Percentiles rank a stretch among this genome's conserved stretches.
Conservation (phyloP, 2,329 filamentous ascomycete genomes). For the Leptographium radiaticola region DNA sequence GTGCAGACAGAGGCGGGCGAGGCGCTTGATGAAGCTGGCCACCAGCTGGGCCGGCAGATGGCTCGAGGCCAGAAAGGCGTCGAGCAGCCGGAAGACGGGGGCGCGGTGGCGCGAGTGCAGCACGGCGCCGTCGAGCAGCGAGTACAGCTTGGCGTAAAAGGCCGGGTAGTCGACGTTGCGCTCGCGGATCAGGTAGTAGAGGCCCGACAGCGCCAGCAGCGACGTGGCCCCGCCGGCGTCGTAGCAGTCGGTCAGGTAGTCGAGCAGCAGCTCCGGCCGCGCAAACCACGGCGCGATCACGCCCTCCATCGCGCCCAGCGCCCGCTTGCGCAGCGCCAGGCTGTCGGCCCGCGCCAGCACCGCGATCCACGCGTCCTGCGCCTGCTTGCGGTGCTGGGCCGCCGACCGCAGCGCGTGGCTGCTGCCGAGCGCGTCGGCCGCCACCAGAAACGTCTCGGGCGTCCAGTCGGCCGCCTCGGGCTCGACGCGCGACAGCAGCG, state of each 20-base stretch:
- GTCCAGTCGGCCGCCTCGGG: slow-evolving; percentile 56
- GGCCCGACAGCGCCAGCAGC: slow-evolving; percentile 75
- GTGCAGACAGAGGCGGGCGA: slow-evolving; percentile 71
- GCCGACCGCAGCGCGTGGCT: slow-evolving; percentile 53
- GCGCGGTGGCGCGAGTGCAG: slow-evolving; percentile 92
- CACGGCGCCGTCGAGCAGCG: slow-evolving; percentile 70
- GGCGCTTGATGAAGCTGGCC: slow-evolving; percentile 91
- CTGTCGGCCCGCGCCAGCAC: slow-evolving; percentile 53
- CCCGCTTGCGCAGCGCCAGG: slow-evolving; percentile 59
- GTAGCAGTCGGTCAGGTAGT: slow-evolving; percentile 94
- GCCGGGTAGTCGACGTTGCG: slow-evolving; percentile 92
- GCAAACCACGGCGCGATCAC: slow-evolving; percentile 82
- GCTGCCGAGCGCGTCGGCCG: slow-evolving; percentile 45
- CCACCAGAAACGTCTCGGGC: slow-evolving; percentile 55
- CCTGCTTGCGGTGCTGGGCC: slow-evolving; percentile 61
- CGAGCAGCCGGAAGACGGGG: slow-evolving; percentile 81
- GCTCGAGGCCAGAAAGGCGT: slow-evolving; percentile 80
- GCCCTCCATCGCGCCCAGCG: slow-evolving; percentile 62
- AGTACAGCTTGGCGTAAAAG: slow-evolving; percentile 92
- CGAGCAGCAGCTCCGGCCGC: slow-evolving; percentile 79
- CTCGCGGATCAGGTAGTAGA: slow-evolving; percentile 88
- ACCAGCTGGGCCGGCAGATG: slow-evolving; percentile 86
- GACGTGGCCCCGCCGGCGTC: slow-evolving; percentile 76
- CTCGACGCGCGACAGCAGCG: slow-evolving; percentile 54
- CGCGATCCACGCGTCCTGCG: slow-evolving; percentile 77